Evolutionary conservation across 331 rosid genomes (phyloP), one percentile per base, ranked within the genome.

Genomic region (Quercus lobata): DNA sequence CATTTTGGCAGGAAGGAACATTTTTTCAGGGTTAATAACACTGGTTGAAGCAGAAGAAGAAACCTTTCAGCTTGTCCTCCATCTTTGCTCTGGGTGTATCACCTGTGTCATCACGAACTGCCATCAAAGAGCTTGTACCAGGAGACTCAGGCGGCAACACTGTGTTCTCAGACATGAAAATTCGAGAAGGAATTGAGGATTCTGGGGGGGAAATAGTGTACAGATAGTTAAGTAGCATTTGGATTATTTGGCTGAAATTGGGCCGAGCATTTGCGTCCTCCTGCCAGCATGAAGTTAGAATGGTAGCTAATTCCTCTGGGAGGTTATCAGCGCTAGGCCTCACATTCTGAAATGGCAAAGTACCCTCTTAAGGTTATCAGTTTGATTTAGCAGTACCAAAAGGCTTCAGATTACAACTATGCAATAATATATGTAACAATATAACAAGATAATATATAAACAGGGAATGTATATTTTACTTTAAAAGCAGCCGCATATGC

Each of bases 401-500:
- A 46, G 72, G 6, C 11, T 41, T 73, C 35, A 61, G 11, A 53
- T 25, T 62, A 21, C 5, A 61, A 65, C 66, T 30, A 70, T 10
- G 29, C 57, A 54, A 61, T 41, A 11, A 70, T 30, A 58, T 22
- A 12, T 57, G 9, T 46, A 71, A 49, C 60, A 71, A 56, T 21
- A 18, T 60, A 29, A 70, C 62, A 82, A 3, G 19, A 21, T 57
- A 73, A 29, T 69, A 4, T 32, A 22, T 24, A 54, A 71, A 76
- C 6, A 30, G 21, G 79, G 30, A 80, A 63, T 71, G 44, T 61
- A 21, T 34, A 49, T 35, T 75, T 83, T 74, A 93, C 98, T 84
- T 93, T 93, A 73, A 93, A 91, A 44, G 98, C 97, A 22, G 98
- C 97, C 9, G 97, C 95, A 86, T 93, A 93, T 60, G 97, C 97